A percentile compares a stretch with the other conserved stretches of the same genome.
Evolutionary conservation across 2,329 filamentous ascomycete genomes (phyloP).

Genomic region (Sporothrix dimorphospora): DNA sequence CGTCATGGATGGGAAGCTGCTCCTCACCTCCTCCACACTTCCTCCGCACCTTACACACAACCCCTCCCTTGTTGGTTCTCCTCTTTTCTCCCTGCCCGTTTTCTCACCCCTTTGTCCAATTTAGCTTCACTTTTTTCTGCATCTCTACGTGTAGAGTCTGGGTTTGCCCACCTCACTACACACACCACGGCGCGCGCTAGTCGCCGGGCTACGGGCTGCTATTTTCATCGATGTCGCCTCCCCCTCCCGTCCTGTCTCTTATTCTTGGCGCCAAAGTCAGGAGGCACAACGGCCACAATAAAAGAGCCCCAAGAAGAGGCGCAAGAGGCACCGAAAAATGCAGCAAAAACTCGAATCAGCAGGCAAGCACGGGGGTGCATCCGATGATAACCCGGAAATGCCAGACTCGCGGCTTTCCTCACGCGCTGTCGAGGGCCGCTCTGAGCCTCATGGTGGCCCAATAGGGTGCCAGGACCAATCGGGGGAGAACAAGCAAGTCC

Average conservation of each 20-base stretch:
- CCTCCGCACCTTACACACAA: constrained; percentile 12
- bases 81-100: neutral
- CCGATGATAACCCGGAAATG: constrained; percentile 9
- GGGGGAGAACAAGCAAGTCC: neutral
- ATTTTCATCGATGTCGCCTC: constrained; percentile 18
- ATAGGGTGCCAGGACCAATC: neutral
- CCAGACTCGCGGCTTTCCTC: neutral
- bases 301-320: neutral
- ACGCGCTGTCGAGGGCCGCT: neutral
- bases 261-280: constrained; percentile 14
- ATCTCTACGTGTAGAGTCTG: neutral
- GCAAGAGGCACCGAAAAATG: neutral
- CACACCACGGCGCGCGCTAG: constrained; percentile 10
- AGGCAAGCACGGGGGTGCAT: neutral
- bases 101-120: neutral
- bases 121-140: constrained; percentile 11
- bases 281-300: neutral
- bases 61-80: neutral
- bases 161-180: neutral
- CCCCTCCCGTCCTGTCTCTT: constrained; percentile 2
- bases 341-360: neutral
- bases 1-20: constrained; percentile 21
- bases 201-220: constrained; percentile 5
- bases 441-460: neutral
- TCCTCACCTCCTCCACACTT: constrained; percentile 11